A percentile compares a stretch with the other conserved stretches of the same genome.
Conservation (phyloP, 257 asterid genomes). For the Solanum chmielewskii region DNA sequence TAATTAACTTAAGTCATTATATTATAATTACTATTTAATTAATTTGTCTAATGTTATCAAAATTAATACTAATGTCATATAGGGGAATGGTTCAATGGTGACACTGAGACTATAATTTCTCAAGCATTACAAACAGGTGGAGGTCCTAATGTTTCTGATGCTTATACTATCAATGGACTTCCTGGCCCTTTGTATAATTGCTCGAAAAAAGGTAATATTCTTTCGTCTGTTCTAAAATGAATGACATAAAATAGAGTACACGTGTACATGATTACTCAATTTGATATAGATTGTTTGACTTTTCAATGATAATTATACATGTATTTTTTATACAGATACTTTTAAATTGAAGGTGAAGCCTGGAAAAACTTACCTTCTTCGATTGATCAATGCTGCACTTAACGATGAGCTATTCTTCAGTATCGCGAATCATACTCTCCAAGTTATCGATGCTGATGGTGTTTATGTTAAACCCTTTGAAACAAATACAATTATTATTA, state of each 20-base stretch:
- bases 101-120: constrained; percentile 42
- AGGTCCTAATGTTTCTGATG: constrained; percentile 58
- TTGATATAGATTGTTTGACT: neutral
- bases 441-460: constrained; percentile 38
- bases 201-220: constrained; percentile 32
- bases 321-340: constrained; percentile 18
- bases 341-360: constrained; percentile 24
- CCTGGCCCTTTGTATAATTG: constrained; percentile 18
- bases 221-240: neutral
- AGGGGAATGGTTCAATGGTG: constrained; percentile 60
- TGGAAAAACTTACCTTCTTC: constrained; percentile 53
- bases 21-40: neutral
- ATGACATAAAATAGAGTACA: neutral
- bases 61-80: neutral
- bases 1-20: neutral
- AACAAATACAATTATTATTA: neutral
- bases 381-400: constrained; percentile 55
- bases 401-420: constrained; percentile 49
- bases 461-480: constrained; percentile 14
- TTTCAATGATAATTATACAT: neutral
- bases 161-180: neutral
- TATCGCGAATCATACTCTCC: constrained; percentile 41
- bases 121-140: constrained; percentile 50
- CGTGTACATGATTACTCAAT: neutral
- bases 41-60: neutral